A percentile compares a stretch with the other conserved stretches of the same genome.
Conservation (phyloP, 2,329 filamentous ascomycete genomes). For the Cordyceps javanica region DNA sequence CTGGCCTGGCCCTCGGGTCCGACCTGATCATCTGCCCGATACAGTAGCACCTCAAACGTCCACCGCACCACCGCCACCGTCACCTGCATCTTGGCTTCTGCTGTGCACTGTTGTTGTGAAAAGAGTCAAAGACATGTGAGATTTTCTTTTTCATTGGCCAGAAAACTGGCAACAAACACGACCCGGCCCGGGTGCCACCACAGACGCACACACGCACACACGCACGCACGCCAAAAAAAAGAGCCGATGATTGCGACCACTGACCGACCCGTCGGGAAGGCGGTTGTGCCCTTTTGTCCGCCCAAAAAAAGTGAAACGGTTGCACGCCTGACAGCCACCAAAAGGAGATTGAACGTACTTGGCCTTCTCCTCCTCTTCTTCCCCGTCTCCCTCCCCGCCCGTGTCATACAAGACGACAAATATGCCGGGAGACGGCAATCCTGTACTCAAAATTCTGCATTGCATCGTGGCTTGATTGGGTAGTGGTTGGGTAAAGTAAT, state of each 20-base stretch:
- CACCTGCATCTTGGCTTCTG: neutral
- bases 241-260: too few relatives aligned
- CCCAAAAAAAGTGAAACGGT: neutral
- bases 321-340: neutral
- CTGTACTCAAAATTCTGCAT: neutral
- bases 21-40: neutral
- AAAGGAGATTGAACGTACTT: neutral
- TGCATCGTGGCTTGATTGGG: neutral
- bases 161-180: too few relatives aligned
- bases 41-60: neutral
- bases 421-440: too few relatives aligned
- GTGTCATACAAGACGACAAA: neutral
- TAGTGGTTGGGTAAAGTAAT: too few relatives aligned
- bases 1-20: neutral
- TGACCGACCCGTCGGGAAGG: neutral
- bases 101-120: neutral
- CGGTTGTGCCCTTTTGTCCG: neutral
- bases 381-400: too few relatives aligned
- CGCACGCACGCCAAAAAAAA: too few relatives aligned
- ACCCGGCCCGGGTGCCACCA: neutral
- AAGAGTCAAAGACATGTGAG: too few relatives aligned
- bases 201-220: neutral
- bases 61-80: too few relatives aligned
- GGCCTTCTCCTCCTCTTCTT: too few relatives aligned
- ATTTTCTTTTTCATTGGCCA: too few relatives aligned